A percentile compares a stretch with the other conserved stretches of the same genome.
Conservation (phyloP, 2,329 filamentous ascomycete species). For the Helminthosporium solani region DNA sequence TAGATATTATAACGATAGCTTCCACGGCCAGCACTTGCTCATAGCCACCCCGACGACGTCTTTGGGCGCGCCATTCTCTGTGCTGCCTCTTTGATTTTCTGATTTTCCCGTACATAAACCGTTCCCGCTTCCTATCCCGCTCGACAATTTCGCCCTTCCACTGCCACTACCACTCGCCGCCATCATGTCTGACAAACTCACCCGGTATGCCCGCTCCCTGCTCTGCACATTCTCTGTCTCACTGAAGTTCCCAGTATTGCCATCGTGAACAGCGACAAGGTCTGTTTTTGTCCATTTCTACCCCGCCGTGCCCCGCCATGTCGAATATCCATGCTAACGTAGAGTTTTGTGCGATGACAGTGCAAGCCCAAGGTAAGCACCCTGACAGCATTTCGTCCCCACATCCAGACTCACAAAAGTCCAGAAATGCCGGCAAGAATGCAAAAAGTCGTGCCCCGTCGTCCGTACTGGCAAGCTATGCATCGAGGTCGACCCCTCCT, state of each 20-base stretch:
- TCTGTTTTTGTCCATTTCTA: slow-evolving; percentile 45
- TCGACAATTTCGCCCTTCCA: neutral
- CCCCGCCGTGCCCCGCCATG: slow-evolving; percentile 45
- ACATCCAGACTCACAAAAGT: slow-evolving; percentile 7
- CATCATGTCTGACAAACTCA: slow-evolving; percentile 87
- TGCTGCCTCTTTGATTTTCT: too few relatives aligned
- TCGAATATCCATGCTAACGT: slow-evolving; percentile 38
- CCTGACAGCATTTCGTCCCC: slow-evolving; percentile 7
- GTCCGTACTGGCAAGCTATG: slow-evolving; percentile 96
- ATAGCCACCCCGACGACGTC: too few relatives aligned
- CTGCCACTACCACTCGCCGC: slow-evolving; percentile 14
- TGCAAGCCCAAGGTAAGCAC: slow-evolving; percentile 78
- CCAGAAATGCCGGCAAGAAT: slow-evolving; percentile 97
- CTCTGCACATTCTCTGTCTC: too few relatives aligned
- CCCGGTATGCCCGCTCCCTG: slow-evolving; percentile 64
- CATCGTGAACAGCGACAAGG: slow-evolving; percentile 98
- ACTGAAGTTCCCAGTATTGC: slow-evolving; percentile 72
- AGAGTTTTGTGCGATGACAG: slow-evolving; percentile 55
- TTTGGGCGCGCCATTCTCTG: too few relatives aligned
- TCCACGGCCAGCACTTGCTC: too few relatives aligned
- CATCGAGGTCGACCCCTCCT: slow-evolving; percentile 86
- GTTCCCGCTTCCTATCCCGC: too few relatives aligned
- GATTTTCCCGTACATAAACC: too few relatives aligned
- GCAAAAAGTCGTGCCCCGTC: slow-evolving; percentile 97
- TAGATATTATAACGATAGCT: too few relatives aligned